Conservation (phyloP, 2,329 filamentous ascomycete genomes). For the Penicillium janthinellum region DNA sequence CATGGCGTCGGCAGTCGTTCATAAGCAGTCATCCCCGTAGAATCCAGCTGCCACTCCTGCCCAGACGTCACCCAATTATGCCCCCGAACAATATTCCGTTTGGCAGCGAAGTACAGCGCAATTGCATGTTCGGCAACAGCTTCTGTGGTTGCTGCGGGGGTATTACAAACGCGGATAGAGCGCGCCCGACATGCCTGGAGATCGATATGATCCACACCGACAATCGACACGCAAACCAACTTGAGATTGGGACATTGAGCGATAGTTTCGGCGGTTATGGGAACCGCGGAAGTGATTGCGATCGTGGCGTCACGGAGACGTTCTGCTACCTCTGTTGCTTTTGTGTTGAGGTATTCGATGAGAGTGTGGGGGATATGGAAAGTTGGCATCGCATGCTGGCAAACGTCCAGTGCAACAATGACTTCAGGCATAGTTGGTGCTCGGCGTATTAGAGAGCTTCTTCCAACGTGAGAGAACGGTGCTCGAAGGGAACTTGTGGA, state of each 20-base stretch:
- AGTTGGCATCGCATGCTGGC: background rate
- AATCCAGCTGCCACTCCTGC: background rate
- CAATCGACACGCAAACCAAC: background rate
- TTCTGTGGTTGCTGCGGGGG: background rate
- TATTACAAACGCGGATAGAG: background rate
- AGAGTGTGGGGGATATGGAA: background rate
- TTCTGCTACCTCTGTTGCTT: background rate
- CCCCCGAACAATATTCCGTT: background rate
- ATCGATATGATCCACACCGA: background rate
- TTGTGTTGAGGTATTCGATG: background rate
- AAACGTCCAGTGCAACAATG: background rate
- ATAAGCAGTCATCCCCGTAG: background rate
- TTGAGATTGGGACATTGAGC: background rate
- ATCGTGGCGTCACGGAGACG: background rate
- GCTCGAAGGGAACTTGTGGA: background rate
- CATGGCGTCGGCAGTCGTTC: background rate
- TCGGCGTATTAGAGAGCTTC: background rate
- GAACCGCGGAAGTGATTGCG: background rate
- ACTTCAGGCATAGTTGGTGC: background rate
- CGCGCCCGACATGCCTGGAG: background rate
- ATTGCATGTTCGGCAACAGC: background rate
- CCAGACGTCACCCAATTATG: background rate
- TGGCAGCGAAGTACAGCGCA: background rate
- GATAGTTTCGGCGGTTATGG: background rate
- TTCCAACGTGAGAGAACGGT: background rate